Percentiles rank a stretch among this genome's conserved stretches.
Evolutionary conservation across 495 filamentous ascomycete species (phyloP).

Genomic region (Hypoxylon lienhwacheense): DNA sequence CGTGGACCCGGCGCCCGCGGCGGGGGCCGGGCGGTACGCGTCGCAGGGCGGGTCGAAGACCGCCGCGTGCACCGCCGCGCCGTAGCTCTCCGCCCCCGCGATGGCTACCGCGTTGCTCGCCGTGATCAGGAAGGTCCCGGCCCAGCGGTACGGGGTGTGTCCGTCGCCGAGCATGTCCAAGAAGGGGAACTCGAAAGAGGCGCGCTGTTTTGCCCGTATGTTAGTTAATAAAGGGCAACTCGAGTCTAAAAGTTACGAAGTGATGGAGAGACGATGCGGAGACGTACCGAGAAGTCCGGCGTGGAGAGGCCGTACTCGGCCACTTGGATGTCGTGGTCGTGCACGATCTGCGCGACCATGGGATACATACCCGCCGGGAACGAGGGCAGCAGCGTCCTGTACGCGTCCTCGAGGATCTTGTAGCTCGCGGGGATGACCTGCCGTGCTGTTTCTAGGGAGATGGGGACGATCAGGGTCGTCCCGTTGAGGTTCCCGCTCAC

Average conservation of each 20-base stretch:
- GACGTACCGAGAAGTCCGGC: conserved; percentile 48
- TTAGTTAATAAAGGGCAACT: conserved; percentile 19
- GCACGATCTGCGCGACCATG: conserved; percentile 47
- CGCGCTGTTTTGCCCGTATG: conserved; percentile 29
- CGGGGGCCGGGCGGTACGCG: conserved; percentile 37
- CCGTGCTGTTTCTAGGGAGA: conserved; percentile 40
- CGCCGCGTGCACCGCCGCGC: conserved; percentile 42
- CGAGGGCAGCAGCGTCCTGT: conserved; percentile 40
- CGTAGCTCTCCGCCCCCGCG: conserved; percentile 43
- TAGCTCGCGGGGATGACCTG: conserved; percentile 43
- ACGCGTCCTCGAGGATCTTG: conserved; percentile 45
- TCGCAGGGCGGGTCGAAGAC: conserved; percentile 44
- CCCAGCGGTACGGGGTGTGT: conserved; percentile 47
- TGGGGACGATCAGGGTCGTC: conserved; percentile 46
- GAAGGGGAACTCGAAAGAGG: conserved; percentile 52
- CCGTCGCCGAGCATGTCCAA: conserved; percentile 44
- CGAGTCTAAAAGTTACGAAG: too few species aligned
- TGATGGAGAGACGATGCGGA: neutral
- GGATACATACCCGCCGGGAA: conserved; percentile 51
- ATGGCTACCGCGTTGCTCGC: conserved; percentile 40
- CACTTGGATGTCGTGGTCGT: conserved; percentile 49
- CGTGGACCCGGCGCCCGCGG: conserved; percentile 37
- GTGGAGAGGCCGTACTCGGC: conserved; percentile 40
- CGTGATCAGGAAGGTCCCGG: conserved; percentile 43
- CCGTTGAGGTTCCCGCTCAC: conserved; percentile 48